Evolutionary conservation across 208 protist genomes (phyloP).

Genomic region (Acanthamoeba healyi): DNA sequence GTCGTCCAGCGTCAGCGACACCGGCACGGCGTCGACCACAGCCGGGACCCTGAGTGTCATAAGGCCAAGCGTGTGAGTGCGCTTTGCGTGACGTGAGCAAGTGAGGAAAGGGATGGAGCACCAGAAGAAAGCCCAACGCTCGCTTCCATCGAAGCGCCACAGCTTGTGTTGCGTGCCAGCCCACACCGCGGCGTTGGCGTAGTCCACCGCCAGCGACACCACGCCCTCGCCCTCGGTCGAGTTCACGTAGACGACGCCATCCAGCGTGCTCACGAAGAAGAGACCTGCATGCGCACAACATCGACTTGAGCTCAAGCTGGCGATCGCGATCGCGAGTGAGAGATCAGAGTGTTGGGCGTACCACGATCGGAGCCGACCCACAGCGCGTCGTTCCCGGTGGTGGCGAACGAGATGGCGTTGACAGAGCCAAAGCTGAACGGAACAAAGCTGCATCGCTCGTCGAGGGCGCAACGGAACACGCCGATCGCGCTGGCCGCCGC

Average conservation of each 20-base stretch:
- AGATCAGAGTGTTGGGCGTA: no score
- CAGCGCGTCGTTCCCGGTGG: not conserved
- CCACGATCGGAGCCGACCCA: slow-evolving; percentile 30
- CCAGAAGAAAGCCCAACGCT: slow-evolving; percentile 61
- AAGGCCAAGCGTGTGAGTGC: not conserved
- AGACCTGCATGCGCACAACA: not conserved
- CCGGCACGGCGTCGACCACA: slow-evolving; percentile 57
- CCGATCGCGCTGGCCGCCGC: not conserved
- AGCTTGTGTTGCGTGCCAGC: slow-evolving; percentile 42
- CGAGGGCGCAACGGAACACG: not conserved
- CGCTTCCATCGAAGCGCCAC: slow-evolving; percentile 60
- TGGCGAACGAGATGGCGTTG: slow-evolving; percentile 17
- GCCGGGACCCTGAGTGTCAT: slow-evolving; percentile 39
- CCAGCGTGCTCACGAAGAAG: not conserved
- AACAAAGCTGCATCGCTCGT: slow-evolving; percentile 1
- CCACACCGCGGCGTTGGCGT: not conserved
- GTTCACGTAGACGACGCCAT: slow-evolving; percentile 30
- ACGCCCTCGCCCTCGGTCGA: slow-evolving; percentile 48
- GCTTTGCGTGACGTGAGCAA: not conserved
- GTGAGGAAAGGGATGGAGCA: not conserved
- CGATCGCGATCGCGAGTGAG: no score
- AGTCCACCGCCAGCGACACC: slow-evolving; percentile 7
- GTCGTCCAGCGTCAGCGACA: slow-evolving; percentile 32
- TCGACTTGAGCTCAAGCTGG: not conserved
- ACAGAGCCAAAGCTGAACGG: slow-evolving; percentile 45